These are phyloP conservation scores for Hypoxylon lienhwacheense DNA, from an alignment of 495 filamentous ascomycete species.

Conservation along the genomic window DNA sequence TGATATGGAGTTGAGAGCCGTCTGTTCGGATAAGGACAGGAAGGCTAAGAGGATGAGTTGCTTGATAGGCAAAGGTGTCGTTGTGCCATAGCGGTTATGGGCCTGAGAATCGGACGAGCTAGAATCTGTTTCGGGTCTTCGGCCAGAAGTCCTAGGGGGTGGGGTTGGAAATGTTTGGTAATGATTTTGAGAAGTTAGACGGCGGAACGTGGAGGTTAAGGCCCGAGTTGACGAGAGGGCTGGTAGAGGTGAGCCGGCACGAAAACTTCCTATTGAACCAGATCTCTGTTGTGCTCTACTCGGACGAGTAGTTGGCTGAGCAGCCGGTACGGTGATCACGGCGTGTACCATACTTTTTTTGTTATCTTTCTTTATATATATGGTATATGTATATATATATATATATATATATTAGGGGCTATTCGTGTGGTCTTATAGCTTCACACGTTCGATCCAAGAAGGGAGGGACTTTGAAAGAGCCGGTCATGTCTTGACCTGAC, in stretches of 20 bases:
- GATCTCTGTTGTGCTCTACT: conserved; percentile 25
- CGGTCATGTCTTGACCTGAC: too few relatives aligned
- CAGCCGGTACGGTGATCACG: conserved; percentile 31
- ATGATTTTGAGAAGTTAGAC: conserved; percentile 62
- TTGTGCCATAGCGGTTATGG: conserved; percentile 42
- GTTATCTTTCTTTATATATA: neutral
- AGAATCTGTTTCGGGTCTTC: conserved; percentile 33
- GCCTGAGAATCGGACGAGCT: conserved; percentile 34
- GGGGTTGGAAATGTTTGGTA: conserved; percentile 96
- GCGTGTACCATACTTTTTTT: conserved; percentile 43
- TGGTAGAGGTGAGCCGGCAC: conserved; percentile 53
- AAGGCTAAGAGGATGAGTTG: conserved; percentile 85
- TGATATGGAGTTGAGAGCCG: conserved; percentile 93
- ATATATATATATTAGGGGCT: conserved; percentile 11
- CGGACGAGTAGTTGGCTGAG: conserved; percentile 30
- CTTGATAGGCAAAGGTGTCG: conserved; percentile 75
- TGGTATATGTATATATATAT: conserved; percentile 25
- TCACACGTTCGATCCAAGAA: too few relatives aligned
- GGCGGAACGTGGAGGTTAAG: conserved; percentile 43
- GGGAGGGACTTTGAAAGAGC: too few relatives aligned
- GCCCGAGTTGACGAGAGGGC: conserved; percentile 22
- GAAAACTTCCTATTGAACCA: conserved; percentile 48
- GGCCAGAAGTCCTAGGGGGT: conserved; percentile 71
- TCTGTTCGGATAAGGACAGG: conserved; percentile 90
- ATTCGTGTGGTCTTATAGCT: neutral